Base-by-base conservation (phyloP, 257 asterid species). In the Solanum medicagineum region DNA sequence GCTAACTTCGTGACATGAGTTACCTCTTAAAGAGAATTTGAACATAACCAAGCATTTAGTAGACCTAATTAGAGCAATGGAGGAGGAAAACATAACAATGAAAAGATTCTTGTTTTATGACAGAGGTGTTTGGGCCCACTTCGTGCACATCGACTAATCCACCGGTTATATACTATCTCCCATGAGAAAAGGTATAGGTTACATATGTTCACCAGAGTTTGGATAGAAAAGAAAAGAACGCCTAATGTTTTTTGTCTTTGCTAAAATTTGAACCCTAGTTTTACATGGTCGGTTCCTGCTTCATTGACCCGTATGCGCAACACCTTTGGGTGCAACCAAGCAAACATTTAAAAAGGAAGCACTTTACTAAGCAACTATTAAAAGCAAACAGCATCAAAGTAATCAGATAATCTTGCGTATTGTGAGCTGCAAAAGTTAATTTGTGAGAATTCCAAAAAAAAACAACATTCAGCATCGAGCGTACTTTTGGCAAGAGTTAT, bases 401-500 rank as follows among this genome's bases (percentile, higher is more conserved):
- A 79, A 44, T 44, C 40, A 74, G 16, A 53, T 32, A 53, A 79
- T 79, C 22, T 53, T 66, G 54, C 49, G 17, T 26, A 79, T 16
- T 29, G 83, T 17, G 63, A 65, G 47, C 66, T 79, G 65, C 63
- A 79, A 79, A 77, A 79, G 42, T 12, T 75, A 26, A 53, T 74
- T 44, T 79, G 49, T 26, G 83, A 53, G 60, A 81, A 80, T 62
- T 81, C 20, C 17, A 73, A 83, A 80, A 60, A 60, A 62, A 68
- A 74, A 51, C 80, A 36, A 75, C 79, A 68, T 71, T 12, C 49
- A 69, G 81, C 63, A 29, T 24, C 80, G 83, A 70, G 63, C 81
- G 24, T 11, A 36, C 47, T 45, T 47, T 19, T 53, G 70, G 71
- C 84, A 83, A 85, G 86, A 92, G 92, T 85, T 87, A 87, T 89